Conservation (phyloP, 2,329 filamentous ascomycete genomes). For the Macrophomina pseudophaseolina region DNA sequence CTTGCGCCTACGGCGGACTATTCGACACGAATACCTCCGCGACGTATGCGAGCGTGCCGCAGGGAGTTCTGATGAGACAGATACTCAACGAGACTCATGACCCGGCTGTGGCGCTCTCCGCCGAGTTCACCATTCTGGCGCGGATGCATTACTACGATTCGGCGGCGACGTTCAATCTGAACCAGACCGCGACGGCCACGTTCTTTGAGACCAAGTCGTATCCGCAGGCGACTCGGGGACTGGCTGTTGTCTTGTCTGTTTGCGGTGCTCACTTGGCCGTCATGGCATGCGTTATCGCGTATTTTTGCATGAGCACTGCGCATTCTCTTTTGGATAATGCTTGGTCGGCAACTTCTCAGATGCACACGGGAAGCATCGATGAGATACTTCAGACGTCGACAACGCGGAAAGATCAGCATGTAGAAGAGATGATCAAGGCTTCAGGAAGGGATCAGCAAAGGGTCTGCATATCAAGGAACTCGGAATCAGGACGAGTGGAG, state of each 20-base stretch:
- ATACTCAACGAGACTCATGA: constrained; percentile 14
- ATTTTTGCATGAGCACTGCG: neutral
- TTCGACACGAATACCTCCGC: neutral
- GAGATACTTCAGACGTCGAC: neutral
- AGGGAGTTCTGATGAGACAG: neutral
- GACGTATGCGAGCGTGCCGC: neutral
- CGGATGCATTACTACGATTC: constrained; percentile 11
- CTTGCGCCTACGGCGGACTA: neutral
- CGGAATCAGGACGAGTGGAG: neutral
- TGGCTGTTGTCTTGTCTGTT: neutral
- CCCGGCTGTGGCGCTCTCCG: neutral
- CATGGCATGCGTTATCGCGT: neutral
- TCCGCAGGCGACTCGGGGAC: neutral
- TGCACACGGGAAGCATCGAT: neutral
- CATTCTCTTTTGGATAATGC: neutral
- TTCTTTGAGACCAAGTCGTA: neutral
- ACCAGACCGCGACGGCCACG: neutral
- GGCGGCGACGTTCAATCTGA: neutral
- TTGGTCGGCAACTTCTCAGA: neutral
- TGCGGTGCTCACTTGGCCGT: neutral
- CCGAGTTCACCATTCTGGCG: neutral
- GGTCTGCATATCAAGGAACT: neutral
- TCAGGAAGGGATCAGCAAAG: neutral
- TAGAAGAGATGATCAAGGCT: neutral
- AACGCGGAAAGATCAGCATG: neutral